A percentile compares a stretch with the other conserved stretches of the same genome.
phyloP scores from a whole-genome alignment of 345 rosid genomes.

The Hevea brasiliensis region DNA sequence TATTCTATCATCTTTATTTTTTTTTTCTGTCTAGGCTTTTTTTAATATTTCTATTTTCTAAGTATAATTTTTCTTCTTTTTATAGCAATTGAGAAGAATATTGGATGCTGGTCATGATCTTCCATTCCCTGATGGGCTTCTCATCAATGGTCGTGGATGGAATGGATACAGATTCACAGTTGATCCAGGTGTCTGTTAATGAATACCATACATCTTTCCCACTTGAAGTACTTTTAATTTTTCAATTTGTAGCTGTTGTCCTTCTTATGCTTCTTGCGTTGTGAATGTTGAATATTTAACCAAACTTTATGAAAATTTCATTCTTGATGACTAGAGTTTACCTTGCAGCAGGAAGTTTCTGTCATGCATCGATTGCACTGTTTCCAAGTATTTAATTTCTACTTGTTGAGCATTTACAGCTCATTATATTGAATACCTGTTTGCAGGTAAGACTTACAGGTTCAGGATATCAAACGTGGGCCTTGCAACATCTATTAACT shows the following conservation, averaged over 20 bases:
- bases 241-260: background rate
- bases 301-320: background rate
- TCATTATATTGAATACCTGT: background rate
- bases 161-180: slow-evolving; percentile 38
- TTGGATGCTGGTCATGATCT: slow-evolving; percentile 31
- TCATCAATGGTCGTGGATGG: slow-evolving; percentile 39
- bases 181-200: slow-evolving; percentile 24
- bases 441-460: slow-evolving; percentile 66
- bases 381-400: background rate
- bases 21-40: background rate
- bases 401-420: background rate
- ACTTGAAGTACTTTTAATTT: no score
- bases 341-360: background rate
- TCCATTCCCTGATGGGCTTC: slow-evolving; percentile 36
- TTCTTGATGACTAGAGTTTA: background rate
- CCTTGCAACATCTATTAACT: slow-evolving; percentile 58
- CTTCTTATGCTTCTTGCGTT: background rate
- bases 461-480: slow-evolving; percentile 82
- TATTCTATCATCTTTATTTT: background rate
- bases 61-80: background rate
- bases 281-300: background rate
- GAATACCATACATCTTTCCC: background rate
- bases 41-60: background rate
- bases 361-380: background rate
- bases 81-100: slow-evolving; percentile 25